Evolutionary conservation across 305 asterid species (phyloP).

Genomic region (Fraxinus angustifolia): DNA sequence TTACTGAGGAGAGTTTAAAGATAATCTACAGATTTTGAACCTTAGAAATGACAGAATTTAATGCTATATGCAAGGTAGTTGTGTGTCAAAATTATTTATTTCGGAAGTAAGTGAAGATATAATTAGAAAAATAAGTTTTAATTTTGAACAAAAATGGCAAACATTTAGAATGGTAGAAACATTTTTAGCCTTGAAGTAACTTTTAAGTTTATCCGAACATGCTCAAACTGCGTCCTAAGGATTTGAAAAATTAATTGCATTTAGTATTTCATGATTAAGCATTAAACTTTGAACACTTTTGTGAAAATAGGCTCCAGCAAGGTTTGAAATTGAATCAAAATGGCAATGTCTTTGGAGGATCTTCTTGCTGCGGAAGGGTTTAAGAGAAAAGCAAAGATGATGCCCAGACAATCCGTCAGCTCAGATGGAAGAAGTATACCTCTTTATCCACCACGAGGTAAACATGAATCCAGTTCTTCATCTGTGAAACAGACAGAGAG

Average conservation of each 20-base stretch:
- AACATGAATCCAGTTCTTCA: slow-evolving; percentile 30
- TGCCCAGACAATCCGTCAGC: slow-evolving; percentile 42
- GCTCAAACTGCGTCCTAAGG: neutral
- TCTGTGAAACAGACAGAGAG: slow-evolving; percentile 42
- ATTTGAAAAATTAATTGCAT: neutral
- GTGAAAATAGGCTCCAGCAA: slow-evolving; percentile 21
- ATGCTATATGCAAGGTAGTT: neutral
- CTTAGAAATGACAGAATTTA: neutral
- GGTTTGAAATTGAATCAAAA: slow-evolving; percentile 18
- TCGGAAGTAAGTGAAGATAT: neutral
- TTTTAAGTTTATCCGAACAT: neutral
- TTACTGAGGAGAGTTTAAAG: neutral
- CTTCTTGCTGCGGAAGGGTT: slow-evolving; percentile 78
- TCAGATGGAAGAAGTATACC: slow-evolving; percentile 37
- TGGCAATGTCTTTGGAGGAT: slow-evolving; percentile 83
- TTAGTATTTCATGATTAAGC: neutral
- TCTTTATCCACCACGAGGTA: slow-evolving; percentile 25
- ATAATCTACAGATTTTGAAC: neutral
- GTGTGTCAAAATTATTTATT: neutral
- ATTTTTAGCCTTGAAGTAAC: neutral
- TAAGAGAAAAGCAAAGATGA: slow-evolving; percentile 43
- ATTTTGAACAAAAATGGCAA: neutral
- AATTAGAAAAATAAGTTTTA: neutral
- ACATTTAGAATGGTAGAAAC: neutral
- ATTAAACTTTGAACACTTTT: neutral